Evolutionary conservation across 345 rosid species (phyloP), one percentile per base, ranked within the genome.

Genomic region (Turritis glabra): DNA sequence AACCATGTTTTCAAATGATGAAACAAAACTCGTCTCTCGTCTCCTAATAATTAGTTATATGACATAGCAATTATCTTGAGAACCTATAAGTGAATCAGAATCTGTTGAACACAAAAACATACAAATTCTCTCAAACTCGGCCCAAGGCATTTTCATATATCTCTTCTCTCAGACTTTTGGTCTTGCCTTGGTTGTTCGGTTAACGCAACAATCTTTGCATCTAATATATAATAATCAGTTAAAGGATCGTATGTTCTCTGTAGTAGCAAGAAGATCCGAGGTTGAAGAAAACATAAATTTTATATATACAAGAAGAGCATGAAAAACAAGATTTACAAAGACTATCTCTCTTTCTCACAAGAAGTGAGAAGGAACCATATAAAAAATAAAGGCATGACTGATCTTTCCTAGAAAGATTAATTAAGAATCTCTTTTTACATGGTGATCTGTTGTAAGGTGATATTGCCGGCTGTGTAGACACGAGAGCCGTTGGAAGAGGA

Each of bases 341-440:
- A 47, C 59, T 46, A 22, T 33, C 8, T 74, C 78, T 66, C 78
- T 74, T 73, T 74, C 73, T 74, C 73, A 48, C 73, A 48, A 74
- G 41, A 65, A 74, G 66, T 25, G 78, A 74, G 78, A 74, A 74
- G 78, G 72, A 74, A 65, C 66, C 59, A 56, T 65, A 35, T 13
- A 64, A 37, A 43, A 32, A 2, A 10, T 7, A 64, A 54, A 47
- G 52, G 2, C 23, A 18, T 18, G 23, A 47, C 22, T 47, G 23
- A 47, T 47, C 52, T 47, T 17, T 21, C 38, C 76, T 72, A 62
- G 61, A 19, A 51, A 52, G 60, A 38, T 44, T 35, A 29, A 7
- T 30, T 7, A 17, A 27, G 8, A 72, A 15, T 29, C 19, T 74
- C 26, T 57, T 57, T 66, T 35, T 37, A 67, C 67, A 66, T 9